These are phyloP conservation scores for Hermanozyma aechmeae DNA, from an alignment of 805 yeast species.

Conservation along the genomic window DNA sequence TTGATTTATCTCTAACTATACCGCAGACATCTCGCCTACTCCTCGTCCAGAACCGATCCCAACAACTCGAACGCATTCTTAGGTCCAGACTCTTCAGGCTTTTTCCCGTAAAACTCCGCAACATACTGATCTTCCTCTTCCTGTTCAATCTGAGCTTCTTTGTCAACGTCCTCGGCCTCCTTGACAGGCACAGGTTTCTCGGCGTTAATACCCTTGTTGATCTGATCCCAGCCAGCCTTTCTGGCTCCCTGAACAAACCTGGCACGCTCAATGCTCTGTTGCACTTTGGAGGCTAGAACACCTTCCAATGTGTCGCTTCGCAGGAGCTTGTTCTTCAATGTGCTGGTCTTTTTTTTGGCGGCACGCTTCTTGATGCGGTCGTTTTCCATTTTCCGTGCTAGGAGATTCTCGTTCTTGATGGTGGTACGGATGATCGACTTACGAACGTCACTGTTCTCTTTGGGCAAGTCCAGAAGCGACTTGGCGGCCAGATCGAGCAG, in stretches of 20 bases:
- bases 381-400: conserved; percentile 46
- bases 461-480: conserved; percentile 43
- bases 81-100: background rate
- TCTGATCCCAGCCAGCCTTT: conserved; percentile 66
- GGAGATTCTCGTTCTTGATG: conserved; percentile 53
- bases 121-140: conserved; percentile 30
- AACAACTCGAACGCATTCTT: conserved; percentile 24
- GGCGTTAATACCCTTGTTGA: conserved; percentile 41
- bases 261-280: conserved; percentile 55
- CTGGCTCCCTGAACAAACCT: conserved; percentile 52
- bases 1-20: too few species aligned
- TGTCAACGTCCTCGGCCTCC: conserved; percentile 3
- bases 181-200: conserved; percentile 4
- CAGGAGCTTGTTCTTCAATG: conserved; percentile 30
- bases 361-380: conserved; percentile 19
- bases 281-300: conserved; percentile 50
- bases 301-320: conserved; percentile 46
- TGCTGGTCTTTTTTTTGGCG: conserved; percentile 21
- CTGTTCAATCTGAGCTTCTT: conserved; percentile 14
- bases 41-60: too few species aligned
- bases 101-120: conserved; percentile 13
- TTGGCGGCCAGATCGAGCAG: conserved; percentile 37
- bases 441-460: conserved; percentile 51
- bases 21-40: conserved; percentile 17
- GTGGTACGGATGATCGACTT: conserved; percentile 61